A percentile compares a stretch with the other conserved stretches of the same genome.
Evolutionary conservation across 345 rosid genomes (phyloP).

Genomic region (Camelina sativa): DNA sequence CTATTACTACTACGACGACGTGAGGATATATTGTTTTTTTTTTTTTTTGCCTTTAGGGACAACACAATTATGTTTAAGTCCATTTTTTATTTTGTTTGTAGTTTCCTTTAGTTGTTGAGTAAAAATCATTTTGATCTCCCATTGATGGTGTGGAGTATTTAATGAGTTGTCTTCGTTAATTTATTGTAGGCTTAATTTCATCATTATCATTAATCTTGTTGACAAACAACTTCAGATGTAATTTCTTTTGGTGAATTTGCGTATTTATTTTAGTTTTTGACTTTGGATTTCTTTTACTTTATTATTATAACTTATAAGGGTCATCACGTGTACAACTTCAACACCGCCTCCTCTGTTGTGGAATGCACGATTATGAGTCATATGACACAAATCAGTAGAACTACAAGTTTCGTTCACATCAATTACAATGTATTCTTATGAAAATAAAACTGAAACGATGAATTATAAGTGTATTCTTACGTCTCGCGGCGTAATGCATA

Average conservation of each 20-base stretch:
- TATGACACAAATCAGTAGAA: neutral
- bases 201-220: neutral
- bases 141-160: conserved; percentile 26
- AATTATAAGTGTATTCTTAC: neutral
- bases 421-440: too few species aligned
- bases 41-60: conserved; percentile 13
- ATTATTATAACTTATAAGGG: too few species aligned
- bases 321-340: conserved; percentile 4
- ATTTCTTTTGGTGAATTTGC: neutral
- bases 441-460: neutral
- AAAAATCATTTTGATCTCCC: conserved; percentile 21
- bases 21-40: conserved; percentile 6
- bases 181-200: too few species aligned
- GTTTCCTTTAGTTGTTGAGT: conserved; percentile 9
- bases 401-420: too few species aligned
- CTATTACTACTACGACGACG: conserved; percentile 12
- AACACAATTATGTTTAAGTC: neutral
- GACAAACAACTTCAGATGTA: neutral
- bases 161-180: neutral
- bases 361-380: conserved; percentile 19
- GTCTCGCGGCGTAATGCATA: neutral
- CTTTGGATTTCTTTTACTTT: neutral
- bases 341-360: conserved; percentile 5
- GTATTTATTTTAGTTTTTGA: neutral
- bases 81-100: conserved; percentile 18